phyloP scores from a whole-genome alignment of 2,329 filamentous ascomycete species.

The Allantophomopsis cytisporea region DNA sequence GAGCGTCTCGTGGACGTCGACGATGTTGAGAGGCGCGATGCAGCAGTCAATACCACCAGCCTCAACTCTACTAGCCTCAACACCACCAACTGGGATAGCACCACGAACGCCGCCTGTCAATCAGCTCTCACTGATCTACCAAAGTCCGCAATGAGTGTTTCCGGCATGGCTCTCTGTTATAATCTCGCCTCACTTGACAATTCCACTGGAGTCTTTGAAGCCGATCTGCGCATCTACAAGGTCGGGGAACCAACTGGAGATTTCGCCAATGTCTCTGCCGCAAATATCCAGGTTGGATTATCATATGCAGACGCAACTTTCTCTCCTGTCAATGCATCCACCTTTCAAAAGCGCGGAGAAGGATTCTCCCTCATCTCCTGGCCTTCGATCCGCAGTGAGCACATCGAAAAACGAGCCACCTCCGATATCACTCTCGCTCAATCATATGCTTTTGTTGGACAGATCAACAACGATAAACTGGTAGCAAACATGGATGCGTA shows the following conservation, averaged over 20 bases:
- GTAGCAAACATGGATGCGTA: conserved; percentile 44
- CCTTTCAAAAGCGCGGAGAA: conserved; percentile 8
- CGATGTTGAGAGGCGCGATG: conserved; percentile 8
- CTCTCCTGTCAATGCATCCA: conserved; percentile 23
- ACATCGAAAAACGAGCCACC: conserved; percentile 6
- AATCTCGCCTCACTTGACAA: conserved; percentile 63
- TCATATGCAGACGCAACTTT: conserved; percentile 40
- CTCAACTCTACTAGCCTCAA: conserved; percentile 19
- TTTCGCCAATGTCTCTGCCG: conserved; percentile 35
- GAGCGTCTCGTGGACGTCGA: conserved; percentile 12
- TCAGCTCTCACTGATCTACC: conserved; percentile 38
- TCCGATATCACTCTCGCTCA: conserved; percentile 34
- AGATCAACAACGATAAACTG: conserved; percentile 47
- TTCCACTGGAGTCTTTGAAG: conserved; percentile 56
- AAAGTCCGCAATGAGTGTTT: conserved; percentile 50
- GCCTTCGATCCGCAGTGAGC: conserved; percentile 6
- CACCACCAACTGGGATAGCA: conserved; percentile 38
- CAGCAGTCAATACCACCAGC: conserved; percentile 8
- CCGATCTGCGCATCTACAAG: conserved; percentile 64
- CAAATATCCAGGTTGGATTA: conserved; percentile 40
- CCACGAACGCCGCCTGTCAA: conserved; percentile 45
- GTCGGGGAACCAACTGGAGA: conserved; percentile 41
- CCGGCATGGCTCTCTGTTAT: conserved; percentile 71
- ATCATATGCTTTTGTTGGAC: conserved; percentile 54
- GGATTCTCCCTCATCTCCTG: conserved; percentile 13